Evolutionary conservation across 805 yeast genomes (phyloP).

Genomic region (Candida ponderosae): DNA sequence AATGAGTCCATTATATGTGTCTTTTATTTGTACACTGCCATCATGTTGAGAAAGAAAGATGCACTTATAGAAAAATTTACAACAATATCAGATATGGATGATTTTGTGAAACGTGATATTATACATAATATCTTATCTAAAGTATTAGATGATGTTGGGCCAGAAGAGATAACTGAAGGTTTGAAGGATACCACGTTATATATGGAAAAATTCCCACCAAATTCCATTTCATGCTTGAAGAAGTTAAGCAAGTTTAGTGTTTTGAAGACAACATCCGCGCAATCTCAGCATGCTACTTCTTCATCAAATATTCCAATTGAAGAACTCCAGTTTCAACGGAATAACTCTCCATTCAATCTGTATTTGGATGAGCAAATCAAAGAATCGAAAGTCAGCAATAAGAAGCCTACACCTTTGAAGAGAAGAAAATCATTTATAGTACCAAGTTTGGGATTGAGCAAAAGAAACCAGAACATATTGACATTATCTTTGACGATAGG

Average conservation of each 20-base stretch:
- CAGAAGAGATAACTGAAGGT: constrained; percentile 19
- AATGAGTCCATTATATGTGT: constrained; percentile 45
- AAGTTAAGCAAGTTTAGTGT: constrained; percentile 20
- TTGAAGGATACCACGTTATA: constrained; percentile 14
- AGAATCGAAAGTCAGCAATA: not conserved
- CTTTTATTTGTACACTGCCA: constrained; percentile 54
- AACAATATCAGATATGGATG: constrained; percentile 22
- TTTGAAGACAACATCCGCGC: constrained; percentile 14
- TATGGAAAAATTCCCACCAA: constrained; percentile 1
- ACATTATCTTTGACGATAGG: constrained; percentile 7
- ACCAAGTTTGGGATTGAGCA: not conserved
- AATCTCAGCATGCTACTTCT: too few relatives aligned
- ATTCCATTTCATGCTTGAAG: constrained; percentile 3
- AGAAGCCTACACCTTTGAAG: not conserved
- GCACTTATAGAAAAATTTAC: constrained; percentile 27
- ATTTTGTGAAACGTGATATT: constrained; percentile 27
- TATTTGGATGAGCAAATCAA: not conserved
- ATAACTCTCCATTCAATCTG: not conserved
- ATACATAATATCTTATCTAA: constrained; percentile 31
- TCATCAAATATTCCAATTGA: not conserved
- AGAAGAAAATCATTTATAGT: not conserved
- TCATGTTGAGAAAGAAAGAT: constrained; percentile 38
- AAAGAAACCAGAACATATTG: not conserved
- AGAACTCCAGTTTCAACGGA: not conserved
- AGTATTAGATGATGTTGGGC: constrained; percentile 14